Evolutionary conservation across 257 asterid species (phyloP), one percentile per base, ranked within the genome.

Genomic region (Forsythia suspensa): DNA sequence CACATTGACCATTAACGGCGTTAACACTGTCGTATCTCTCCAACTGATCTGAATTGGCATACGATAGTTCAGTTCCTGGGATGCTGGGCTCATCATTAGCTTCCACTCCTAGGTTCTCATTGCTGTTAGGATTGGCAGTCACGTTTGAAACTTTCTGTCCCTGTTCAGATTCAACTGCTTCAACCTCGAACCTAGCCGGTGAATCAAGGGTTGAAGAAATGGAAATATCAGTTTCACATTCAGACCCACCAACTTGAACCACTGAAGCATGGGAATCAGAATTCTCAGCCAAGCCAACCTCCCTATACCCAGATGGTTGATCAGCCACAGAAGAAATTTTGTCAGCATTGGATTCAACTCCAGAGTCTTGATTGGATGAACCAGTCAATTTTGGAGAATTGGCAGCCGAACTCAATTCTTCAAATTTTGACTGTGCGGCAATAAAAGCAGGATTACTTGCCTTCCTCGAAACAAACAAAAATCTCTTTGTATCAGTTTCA

Each of bases 341-440:
- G 63, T 88, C 89, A 59, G 78, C 74, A 72, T 78, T 61, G 74
- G 90, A 80, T 46, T 88, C 91, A 36, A 80, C 81, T 77, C 81
- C 87, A 81, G 83, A 55, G 65, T 84, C 92, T 70, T 81, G 84
- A 85, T 73, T 76, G 66, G 89, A 57, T 61, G 83, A 86, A 78
- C 83, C 65, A 73, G 79, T 29, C 75, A 74, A 37, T 82, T 86
- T 91, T 78, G 86, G 70, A 79, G 91, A 82, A 76, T 84, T 77
- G 39, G 85, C 85, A 40, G 79, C 77, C 57, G 85, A 87, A 80
- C 88, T 85, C 80, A 92, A 85, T 87, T 88, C 98, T 88, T 94
- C 90, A 80, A 94, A 94, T 82, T 90, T 96, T 39, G 99, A 87
- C 82, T 96, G 97, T 8, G 93, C 98, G 43, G 96, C 98, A 77